These are phyloP conservation scores for Calonectria pauciramosa DNA, from an alignment of 2,329 filamentous ascomycete genomes.

Conservation along the genomic window DNA sequence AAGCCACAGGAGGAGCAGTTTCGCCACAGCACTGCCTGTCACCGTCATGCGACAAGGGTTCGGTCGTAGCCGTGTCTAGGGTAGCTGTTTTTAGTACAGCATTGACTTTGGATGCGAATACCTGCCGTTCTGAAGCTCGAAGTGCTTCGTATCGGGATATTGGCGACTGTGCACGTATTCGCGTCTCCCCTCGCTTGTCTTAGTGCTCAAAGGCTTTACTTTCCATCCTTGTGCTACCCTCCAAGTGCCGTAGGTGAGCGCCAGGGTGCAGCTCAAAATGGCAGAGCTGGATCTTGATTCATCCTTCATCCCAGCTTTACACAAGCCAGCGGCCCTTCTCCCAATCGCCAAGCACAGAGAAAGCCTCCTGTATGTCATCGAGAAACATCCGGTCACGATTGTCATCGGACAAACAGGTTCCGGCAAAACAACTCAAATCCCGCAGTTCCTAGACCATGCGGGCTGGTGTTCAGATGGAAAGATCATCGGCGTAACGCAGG, in stretches of 20 bases:
- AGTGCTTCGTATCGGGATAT: conserved; percentile 1
- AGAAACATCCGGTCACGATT: conserved; percentile 87
- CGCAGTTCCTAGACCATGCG: conserved; percentile 88
- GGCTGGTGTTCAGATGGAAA: conserved; percentile 92
- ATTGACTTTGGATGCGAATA: not conserved
- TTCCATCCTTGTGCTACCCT: not conserved
- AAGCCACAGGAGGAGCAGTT: conserved; percentile 39
- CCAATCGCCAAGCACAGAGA: conserved; percentile 89
- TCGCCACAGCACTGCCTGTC: conserved; percentile 41
- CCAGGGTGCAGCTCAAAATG: conserved; percentile 53
- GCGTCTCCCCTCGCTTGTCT: not conserved
- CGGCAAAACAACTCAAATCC: conserved; percentile 95
- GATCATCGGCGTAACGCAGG: conserved; percentile 90
- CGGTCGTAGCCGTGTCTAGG: conserved; percentile 5
- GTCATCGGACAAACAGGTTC: conserved; percentile 95
- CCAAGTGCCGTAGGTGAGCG: not conserved
- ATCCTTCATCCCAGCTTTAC: conserved; percentile 82
- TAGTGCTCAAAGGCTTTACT: not conserved
- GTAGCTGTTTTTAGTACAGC: not conserved
- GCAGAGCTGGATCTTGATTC: conserved; percentile 69
- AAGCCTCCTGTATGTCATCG: conserved; percentile 85
- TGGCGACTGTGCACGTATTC: not conserved
- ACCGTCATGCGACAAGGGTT: conserved; percentile 28
- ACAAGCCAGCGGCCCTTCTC: conserved; percentile 86
- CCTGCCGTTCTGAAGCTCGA: not conserved